Evolutionary conservation across 2,329 filamentous ascomycete genomes (phyloP).

Genomic region (Aaosphaeria arxii): DNA sequence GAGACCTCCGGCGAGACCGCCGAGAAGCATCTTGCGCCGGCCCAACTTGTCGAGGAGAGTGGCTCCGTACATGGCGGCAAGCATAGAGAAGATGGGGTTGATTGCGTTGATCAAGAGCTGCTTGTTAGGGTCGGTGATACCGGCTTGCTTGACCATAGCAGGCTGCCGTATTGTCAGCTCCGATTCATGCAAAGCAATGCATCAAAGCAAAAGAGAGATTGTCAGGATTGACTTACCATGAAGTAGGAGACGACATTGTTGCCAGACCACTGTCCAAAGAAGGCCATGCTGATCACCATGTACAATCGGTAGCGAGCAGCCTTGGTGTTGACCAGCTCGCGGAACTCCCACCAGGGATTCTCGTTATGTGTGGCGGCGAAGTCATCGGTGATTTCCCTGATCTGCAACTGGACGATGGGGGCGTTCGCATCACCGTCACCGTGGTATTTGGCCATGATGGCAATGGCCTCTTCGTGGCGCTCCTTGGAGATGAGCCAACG

Average conservation of each 20-base stretch:
- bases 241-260: constrained; percentile 39
- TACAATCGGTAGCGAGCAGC: constrained; percentile 32
- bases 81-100: constrained; percentile 38
- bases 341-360: constrained; percentile 36
- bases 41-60: constrained; percentile 32
- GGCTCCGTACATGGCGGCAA: constrained; percentile 38
- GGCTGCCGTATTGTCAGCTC: not conserved
- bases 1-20: constrained; percentile 32
- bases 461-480: constrained; percentile 54
- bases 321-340: constrained; percentile 29
- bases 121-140: constrained; percentile 33
- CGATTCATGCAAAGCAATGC: too few species aligned
- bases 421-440: constrained; percentile 44
- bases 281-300: constrained; percentile 41
- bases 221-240: constrained; percentile 15
- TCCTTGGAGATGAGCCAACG: constrained; percentile 57
- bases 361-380: constrained; percentile 25
- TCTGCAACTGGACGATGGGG: constrained; percentile 34
- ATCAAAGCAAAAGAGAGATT: constrained; percentile 2
- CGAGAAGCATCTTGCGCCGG: constrained; percentile 35
- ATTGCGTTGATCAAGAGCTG: constrained; percentile 42
- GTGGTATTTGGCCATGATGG: constrained; percentile 59
- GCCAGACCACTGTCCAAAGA: constrained; percentile 42
- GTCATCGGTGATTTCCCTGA: constrained; percentile 35
- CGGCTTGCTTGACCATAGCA: constrained; percentile 18